A percentile compares a stretch with the other conserved stretches of the same genome.
phyloP scores from a whole-genome alignment of 1,284 basidiomycete genomes.

The Cystobasidium sp. region DNA sequence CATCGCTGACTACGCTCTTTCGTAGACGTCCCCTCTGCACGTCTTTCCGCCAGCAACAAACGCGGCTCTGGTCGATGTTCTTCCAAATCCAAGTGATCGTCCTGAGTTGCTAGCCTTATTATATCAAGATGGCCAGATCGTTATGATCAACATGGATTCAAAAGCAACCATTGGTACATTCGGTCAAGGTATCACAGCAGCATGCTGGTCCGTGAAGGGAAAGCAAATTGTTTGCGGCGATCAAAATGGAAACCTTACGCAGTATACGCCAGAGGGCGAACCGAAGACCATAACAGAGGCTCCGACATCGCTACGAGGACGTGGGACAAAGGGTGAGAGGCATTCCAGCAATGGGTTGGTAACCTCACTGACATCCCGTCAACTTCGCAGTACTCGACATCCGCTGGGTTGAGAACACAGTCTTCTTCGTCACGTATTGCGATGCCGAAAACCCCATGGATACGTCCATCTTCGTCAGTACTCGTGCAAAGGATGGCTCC shows the following conservation, averaged over 20 bases:
- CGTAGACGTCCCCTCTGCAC: conserved; percentile 28
- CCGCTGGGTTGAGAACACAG: conserved; percentile 64
- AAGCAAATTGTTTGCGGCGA: conserved; percentile 64
- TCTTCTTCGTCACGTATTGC: conserved; percentile 62
- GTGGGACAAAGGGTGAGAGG: background rate
- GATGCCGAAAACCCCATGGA: conserved; percentile 55
- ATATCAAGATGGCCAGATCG: conserved; percentile 37
- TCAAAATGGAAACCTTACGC: conserved; percentile 58
- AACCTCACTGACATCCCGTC: background rate
- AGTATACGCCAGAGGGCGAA: conserved; percentile 62
- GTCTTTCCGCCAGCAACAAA: conserved; percentile 15
- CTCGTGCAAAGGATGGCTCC: conserved; percentile 53
- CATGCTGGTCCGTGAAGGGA: conserved; percentile 64
- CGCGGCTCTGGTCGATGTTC: conserved; percentile 28
- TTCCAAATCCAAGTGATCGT: conserved; percentile 43
- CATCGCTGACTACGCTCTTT: background rate
- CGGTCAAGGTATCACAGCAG: conserved; percentile 49
- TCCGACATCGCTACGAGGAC: conserved; percentile 55
- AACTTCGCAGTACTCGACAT: conserved; percentile 54
- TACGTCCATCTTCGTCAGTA: conserved; percentile 56
- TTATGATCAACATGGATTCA: conserved; percentile 42
- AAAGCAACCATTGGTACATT: conserved; percentile 23
- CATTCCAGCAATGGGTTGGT: background rate
- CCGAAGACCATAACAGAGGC: conserved; percentile 59
- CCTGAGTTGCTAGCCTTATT: conserved; percentile 45